Conservation (phyloP, 257 asterid species). For the Orobanche coerulescens region DNA sequence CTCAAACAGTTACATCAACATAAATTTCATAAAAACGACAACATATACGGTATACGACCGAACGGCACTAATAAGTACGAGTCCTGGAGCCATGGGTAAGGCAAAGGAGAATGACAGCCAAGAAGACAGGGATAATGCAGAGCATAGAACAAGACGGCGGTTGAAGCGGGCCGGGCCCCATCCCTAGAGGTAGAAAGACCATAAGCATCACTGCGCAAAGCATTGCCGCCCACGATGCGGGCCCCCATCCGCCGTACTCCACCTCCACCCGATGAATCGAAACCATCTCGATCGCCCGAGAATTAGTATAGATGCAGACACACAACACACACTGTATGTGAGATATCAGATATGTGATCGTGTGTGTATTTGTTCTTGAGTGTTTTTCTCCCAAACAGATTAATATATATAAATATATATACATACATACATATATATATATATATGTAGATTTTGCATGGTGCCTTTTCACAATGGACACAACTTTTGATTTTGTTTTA, state of each 20-base stretch:
- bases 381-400: background rate
- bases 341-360: too few relatives aligned
- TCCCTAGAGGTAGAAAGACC: constrained; percentile 34
- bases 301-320: background rate
- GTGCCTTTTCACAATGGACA: constrained; percentile 18
- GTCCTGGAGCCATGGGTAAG: constrained; percentile 35
- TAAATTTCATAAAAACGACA: background rate
- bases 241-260: constrained; percentile 44
- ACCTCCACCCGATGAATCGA: constrained; percentile 17
- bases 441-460: constrained; percentile 19
- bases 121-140: constrained; percentile 29
- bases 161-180: constrained; percentile 31
- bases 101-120: constrained; percentile 32
- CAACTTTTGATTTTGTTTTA: constrained; percentile 15
- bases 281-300: background rate
- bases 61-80: background rate
- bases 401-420: background rate
- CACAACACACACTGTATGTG: too few relatives aligned
- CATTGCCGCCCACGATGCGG: constrained; percentile 40
- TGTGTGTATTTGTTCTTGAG: background rate
- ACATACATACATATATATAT: background rate
- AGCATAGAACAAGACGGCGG: constrained; percentile 31
- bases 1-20: background rate
- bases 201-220: constrained; percentile 29
- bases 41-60: too few relatives aligned